A percentile compares a stretch with the other conserved stretches of the same genome.
phyloP scores from a whole-genome alignment of 306 rosid species.

The Corylus heterophylla region DNA sequence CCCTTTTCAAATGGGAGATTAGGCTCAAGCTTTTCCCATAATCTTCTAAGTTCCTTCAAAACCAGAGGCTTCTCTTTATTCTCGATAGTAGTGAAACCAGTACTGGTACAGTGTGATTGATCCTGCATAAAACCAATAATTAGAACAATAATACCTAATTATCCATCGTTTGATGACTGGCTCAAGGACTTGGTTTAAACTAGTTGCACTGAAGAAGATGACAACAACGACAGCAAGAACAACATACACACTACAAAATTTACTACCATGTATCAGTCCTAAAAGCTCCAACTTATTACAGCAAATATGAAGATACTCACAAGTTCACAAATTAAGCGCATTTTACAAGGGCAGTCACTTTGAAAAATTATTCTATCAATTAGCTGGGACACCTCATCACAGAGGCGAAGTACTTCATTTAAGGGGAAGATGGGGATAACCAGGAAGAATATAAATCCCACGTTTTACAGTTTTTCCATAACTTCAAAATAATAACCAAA shows the following conservation, averaged over 20 bases:
- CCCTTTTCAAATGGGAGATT: slow-evolving; percentile 76
- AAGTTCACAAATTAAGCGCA: not conserved
- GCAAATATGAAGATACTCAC: not conserved
- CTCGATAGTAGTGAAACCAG: slow-evolving; percentile 57
- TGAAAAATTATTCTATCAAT: not conserved
- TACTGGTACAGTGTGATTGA: slow-evolving; percentile 65
- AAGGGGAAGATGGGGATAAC: not conserved
- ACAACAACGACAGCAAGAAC: not conserved
- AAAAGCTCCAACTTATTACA: not conserved
- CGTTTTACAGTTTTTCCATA: not conserved
- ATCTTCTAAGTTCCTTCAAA: slow-evolving; percentile 73
- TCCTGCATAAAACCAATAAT: slow-evolving; percentile 45
- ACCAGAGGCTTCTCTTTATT: slow-evolving; percentile 58
- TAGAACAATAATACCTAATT: slow-evolving; percentile 13
- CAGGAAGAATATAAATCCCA: no score
- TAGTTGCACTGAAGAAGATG: not conserved
- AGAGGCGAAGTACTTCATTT: not conserved
- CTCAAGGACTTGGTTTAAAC: not conserved
- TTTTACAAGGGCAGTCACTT: not conserved
- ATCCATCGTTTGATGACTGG: slow-evolving; percentile 11
- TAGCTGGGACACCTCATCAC: not conserved
- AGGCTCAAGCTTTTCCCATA: slow-evolving; percentile 72
- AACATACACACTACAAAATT: not conserved
- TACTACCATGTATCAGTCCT: not conserved
- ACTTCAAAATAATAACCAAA: not conserved